Evolutionary conservation across 2,329 filamentous ascomycete species (phyloP).

Genomic region (Dactylellina parvicollis): DNA sequence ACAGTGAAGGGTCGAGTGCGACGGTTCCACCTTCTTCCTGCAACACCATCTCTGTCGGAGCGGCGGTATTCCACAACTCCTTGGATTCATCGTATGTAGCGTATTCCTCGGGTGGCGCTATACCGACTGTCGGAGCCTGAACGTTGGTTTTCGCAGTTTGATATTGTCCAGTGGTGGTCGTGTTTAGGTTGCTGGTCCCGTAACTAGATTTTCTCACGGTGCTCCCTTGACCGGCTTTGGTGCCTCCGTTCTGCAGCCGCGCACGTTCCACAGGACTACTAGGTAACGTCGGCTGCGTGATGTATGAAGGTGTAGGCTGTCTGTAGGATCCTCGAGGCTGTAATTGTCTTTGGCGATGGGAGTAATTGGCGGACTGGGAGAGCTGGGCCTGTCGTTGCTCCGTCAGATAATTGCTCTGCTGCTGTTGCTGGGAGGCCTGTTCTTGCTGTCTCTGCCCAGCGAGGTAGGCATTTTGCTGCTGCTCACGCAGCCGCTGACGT

Average conservation of each 20-base stretch:
- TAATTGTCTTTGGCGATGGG: slow-evolving; percentile 49
- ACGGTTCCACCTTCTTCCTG: slow-evolving; percentile 32
- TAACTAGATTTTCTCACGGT: neutral
- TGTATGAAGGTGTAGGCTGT: slow-evolving; percentile 45
- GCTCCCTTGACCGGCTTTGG: neutral
- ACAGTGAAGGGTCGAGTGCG: slow-evolving; percentile 17
- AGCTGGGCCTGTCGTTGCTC: slow-evolving; percentile 36
- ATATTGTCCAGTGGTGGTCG: slow-evolving; percentile 5
- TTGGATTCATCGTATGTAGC: slow-evolving; percentile 39
- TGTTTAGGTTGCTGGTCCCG: neutral
- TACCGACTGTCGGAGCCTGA: slow-evolving; percentile 6
- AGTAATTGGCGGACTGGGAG: slow-evolving; percentile 35
- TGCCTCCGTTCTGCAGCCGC: slow-evolving; percentile 7
- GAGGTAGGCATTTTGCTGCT: slow-evolving; percentile 40
- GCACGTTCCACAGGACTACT: slow-evolving; percentile 39
- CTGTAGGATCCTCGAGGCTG: slow-evolving; percentile 35
- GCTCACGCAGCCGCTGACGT: slow-evolving; percentile 32
- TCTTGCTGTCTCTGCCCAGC: slow-evolving; percentile 25
- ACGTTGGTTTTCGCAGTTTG: slow-evolving; percentile 21
- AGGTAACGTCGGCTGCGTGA: slow-evolving; percentile 48
- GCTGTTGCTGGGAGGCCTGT: neutral
- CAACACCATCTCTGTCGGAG: slow-evolving; percentile 40
- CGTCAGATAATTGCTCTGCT: slow-evolving; percentile 8
- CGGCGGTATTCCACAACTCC: slow-evolving; percentile 47
- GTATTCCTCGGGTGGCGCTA: slow-evolving; percentile 48